A percentile compares a stretch with the other conserved stretches of the same genome.
Evolutionary conservation across 1,284 basidiomycete genomes (phyloP).

Genomic region (Inonotus hispidus): DNA sequence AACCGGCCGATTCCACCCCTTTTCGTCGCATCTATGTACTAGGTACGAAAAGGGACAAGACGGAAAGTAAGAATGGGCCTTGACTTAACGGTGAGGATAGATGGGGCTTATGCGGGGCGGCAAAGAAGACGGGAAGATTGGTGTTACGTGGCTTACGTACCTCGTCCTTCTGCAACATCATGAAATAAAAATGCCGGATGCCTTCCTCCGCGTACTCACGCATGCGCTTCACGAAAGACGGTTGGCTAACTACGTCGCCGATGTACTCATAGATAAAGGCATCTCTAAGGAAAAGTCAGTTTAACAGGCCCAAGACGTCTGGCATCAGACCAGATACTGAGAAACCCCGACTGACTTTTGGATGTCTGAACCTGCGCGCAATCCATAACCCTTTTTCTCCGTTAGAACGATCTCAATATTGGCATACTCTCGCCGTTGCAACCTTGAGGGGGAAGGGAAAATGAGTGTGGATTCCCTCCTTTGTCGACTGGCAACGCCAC

Average conservation of each 20-base stretch:
- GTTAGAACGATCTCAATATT: slow-evolving; percentile 89
- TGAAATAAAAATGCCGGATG: slow-evolving; percentile 98
- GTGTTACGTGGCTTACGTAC: slow-evolving; percentile 47
- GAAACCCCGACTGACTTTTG: slow-evolving; percentile 44
- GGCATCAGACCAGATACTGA: neutral
- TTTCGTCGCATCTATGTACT: slow-evolving; percentile 99
- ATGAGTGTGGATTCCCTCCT: neutral
- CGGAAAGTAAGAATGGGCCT: neutral
- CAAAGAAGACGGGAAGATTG: neutral
- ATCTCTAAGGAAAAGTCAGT: slow-evolving; percentile 50
- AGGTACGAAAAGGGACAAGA: neutral
- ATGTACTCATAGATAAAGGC: slow-evolving; percentile 97
- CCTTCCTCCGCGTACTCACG: slow-evolving; percentile 90
- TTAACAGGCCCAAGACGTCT: neutral
- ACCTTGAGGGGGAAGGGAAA: slow-evolving; percentile 44
- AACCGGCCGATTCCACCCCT: slow-evolving; percentile 95
- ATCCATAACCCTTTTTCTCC: slow-evolving; percentile 92
- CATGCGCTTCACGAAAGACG: slow-evolving; percentile 91
- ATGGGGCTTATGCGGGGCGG: neutral
- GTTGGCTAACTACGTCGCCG: slow-evolving; percentile 90
- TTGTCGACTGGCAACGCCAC: neutral
- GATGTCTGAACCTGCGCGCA: slow-evolving; percentile 73
- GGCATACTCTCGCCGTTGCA: slow-evolving; percentile 84
- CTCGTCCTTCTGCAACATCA: slow-evolving; percentile 99
- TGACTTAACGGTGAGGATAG: neutral